These are phyloP conservation scores for Solanum neorickii DNA, from an alignment of 257 asterid genomes.

Conservation along the genomic window DNA sequence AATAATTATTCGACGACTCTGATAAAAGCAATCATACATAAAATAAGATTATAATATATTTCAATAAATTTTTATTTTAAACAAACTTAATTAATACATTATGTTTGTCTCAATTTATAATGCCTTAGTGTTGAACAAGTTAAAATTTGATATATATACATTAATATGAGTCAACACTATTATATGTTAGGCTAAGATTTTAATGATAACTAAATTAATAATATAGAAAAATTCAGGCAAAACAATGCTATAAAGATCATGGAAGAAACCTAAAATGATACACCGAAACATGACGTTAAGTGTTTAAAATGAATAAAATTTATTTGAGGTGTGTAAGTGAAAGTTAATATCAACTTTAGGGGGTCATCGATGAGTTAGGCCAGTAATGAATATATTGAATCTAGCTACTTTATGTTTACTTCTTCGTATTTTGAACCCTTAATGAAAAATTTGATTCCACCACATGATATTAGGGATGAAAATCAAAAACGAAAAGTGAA, in stretches of 20 bases:
- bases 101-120: neutral
- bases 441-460: no score
- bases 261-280: neutral
- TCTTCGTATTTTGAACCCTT: no score
- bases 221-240: neutral
- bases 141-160: neutral
- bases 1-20: neutral
- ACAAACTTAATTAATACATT: neutral
- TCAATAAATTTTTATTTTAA: neutral
- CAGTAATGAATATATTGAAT: no score
- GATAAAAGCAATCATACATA: neutral
- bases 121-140: neutral
- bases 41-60: neutral
- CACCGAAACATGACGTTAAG: no score
- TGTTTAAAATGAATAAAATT: no score
- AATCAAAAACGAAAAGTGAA: no score
- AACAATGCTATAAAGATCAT: neutral
- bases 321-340: no score
- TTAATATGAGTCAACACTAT: neutral
- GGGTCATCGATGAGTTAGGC: no score
- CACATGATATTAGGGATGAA: no score
- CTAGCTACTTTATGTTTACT: no score
- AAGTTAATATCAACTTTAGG: no score
- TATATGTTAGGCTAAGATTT: neutral
- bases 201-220: neutral